These are phyloP conservation scores for Liquidambar formosana DNA, from an alignment of 164 flowering plant genomes.

Conservation along the genomic window DNA sequence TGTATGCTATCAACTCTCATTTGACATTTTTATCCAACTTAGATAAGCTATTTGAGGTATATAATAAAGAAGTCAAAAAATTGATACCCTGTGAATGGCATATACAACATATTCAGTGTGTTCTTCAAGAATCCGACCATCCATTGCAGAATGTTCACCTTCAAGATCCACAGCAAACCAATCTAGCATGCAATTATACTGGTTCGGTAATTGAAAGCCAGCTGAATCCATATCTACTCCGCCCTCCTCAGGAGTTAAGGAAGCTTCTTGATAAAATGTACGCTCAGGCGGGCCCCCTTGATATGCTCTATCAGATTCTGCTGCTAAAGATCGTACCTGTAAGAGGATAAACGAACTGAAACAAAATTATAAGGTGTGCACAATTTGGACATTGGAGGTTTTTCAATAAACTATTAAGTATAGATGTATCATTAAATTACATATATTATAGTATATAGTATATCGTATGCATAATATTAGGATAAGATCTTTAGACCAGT, in stretches of 20 bases:
- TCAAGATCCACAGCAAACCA: conserved; percentile 99
- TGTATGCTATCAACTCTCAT: background rate
- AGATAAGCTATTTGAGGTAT: background rate
- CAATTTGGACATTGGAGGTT: background rate
- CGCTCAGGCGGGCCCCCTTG: conserved; percentile 89
- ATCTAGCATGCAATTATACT: conserved; percentile 64
- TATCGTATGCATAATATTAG: background rate
- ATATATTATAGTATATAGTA: background rate
- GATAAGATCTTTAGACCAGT: too few relatives aligned
- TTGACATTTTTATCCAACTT: background rate
- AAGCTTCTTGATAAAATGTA: conserved; percentile 68
- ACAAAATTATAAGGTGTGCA: background rate
- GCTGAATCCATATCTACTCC: conserved; percentile 37
- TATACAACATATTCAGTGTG: conserved; percentile 95
- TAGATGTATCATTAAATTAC: background rate
- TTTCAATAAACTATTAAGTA: background rate
- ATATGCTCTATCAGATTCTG: conserved; percentile 96
- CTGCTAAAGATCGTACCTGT: conserved; percentile 93
- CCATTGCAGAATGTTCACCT: conserved; percentile 99
- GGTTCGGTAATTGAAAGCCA: conserved; percentile 52
- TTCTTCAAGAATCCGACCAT: conserved; percentile 91
- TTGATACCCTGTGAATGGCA: conserved; percentile 88
- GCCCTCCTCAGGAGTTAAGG: conserved; percentile 47
- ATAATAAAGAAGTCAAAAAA: conserved; percentile 9
- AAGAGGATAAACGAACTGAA: conserved; percentile 1